Conservation (phyloP, 495 filamentous ascomycete genomes). For the Thermothielavioides terrestris region DNA sequence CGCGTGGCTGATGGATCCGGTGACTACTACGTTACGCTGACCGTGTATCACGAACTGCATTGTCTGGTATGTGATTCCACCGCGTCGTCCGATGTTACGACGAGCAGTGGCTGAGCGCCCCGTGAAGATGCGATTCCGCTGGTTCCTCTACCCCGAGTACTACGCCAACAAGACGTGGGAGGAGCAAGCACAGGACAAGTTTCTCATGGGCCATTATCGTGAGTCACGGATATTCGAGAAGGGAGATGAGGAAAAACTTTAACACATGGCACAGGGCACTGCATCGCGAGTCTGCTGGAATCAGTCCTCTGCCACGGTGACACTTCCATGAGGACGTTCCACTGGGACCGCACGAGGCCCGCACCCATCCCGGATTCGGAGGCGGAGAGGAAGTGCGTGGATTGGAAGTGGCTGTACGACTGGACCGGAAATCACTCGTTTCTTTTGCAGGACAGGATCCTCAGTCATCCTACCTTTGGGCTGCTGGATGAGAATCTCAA, state of each 20-base stretch:
- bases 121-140: constrained; percentile 3
- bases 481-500: constrained; percentile 2
- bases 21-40: constrained; percentile 12
- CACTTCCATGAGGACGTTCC: constrained; percentile 10
- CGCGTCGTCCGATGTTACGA: background rate
- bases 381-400: constrained; percentile 8
- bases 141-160: constrained; percentile 9
- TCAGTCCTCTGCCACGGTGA: constrained; percentile 9
- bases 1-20: background rate
- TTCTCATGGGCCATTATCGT: constrained; percentile 6
- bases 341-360: constrained; percentile 5
- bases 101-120: background rate
- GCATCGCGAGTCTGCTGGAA: constrained; percentile 9
- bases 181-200: constrained; percentile 3
- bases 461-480: constrained; percentile 4
- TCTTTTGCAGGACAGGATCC: constrained; percentile 1
- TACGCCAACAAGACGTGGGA: constrained; percentile 12
- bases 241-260: no score
- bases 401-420: constrained; percentile 10
- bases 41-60: constrained; percentile 9
- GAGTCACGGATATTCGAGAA: no score
- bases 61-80: background rate
- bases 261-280: background rate
- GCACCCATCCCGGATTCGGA: constrained; percentile 3
- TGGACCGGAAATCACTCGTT: constrained; percentile 6